These are phyloP conservation scores for Suillus occidentalis DNA, from an alignment of 768 basidiomycete species.

Conservation along the genomic window DNA sequence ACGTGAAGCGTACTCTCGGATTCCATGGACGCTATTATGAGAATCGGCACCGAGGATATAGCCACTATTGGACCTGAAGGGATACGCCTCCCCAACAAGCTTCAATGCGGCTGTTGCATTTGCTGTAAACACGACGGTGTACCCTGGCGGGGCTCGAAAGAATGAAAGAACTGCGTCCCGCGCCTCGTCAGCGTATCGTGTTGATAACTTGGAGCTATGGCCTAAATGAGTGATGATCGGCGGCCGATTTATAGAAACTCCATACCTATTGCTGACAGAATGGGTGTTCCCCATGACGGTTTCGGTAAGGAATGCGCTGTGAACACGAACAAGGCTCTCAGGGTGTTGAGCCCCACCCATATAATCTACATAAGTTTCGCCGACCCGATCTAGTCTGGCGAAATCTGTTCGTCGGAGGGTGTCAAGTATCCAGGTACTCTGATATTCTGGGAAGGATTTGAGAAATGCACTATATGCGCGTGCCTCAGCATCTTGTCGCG, in stretches of 20 bases:
- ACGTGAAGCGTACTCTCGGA: slow-evolving; percentile 65
- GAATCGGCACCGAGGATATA: slow-evolving; percentile 76
- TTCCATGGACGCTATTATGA: slow-evolving; percentile 84
- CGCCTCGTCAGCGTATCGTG: slow-evolving; percentile 66
- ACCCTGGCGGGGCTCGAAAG: slow-evolving; percentile 73
- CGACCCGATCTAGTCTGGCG: slow-evolving; percentile 52
- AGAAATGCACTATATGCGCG: slow-evolving; percentile 52
- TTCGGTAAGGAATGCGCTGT: slow-evolving; percentile 64
- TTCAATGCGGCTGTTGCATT: slow-evolving; percentile 82
- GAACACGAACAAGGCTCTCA: slow-evolving; percentile 69
- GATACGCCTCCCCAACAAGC: slow-evolving; percentile 79
- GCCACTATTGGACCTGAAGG: slow-evolving; percentile 55
- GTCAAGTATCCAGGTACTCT: slow-evolving; percentile 69
- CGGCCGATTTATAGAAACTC: slow-evolving; percentile 8
- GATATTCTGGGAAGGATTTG: slow-evolving; percentile 51
- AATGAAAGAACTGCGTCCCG: slow-evolving; percentile 72
- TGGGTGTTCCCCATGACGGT: slow-evolving; percentile 82
- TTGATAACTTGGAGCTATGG: slow-evolving; percentile 66
- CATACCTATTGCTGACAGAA: slow-evolving; percentile 76
- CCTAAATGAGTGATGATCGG: slow-evolving; percentile 1
- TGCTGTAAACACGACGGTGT: slow-evolving; percentile 79
- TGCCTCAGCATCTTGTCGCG: slow-evolving; percentile 36
- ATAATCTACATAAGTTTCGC: slow-evolving; percentile 82
- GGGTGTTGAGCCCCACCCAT: slow-evolving; percentile 86
- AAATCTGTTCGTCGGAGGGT: slow-evolving; percentile 65